These are phyloP conservation scores for Sarcodon sp. DNA, from an alignment of 768 basidiomycete species.

Conservation along the genomic window DNA sequence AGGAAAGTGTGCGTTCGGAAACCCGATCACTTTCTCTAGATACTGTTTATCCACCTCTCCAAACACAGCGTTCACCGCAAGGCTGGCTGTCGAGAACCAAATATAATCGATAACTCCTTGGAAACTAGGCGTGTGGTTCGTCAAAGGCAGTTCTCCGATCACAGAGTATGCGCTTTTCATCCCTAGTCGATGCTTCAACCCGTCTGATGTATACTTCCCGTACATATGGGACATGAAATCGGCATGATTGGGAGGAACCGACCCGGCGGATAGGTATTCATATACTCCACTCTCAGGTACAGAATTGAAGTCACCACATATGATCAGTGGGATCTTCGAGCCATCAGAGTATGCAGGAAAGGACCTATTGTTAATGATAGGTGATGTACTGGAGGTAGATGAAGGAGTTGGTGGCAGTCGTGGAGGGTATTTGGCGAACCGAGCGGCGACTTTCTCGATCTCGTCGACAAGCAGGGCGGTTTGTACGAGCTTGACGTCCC, in stretches of 20 bases:
- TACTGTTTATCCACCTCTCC: constrained; percentile 80
- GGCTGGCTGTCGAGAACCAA: constrained; percentile 70
- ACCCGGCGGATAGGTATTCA: constrained; percentile 75
- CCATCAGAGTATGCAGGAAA: constrained; percentile 72
- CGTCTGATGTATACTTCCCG: constrained; percentile 86
- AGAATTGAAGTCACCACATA: constrained; percentile 97
- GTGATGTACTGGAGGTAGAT: constrained; percentile 13
- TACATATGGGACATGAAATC: constrained; percentile 92
- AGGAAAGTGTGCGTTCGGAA: constrained; percentile 94
- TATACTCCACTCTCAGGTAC: constrained; percentile 78
- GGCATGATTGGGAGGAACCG: constrained; percentile 57
- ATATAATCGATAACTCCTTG: constrained; percentile 86
- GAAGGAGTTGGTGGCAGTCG: constrained; percentile 29
- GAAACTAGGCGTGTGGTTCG: constrained; percentile 86
- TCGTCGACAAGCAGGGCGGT: constrained; percentile 88
- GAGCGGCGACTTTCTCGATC: constrained; percentile 76
- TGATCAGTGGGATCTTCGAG: constrained; percentile 78
- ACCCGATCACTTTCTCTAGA: constrained; percentile 85
- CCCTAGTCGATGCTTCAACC: constrained; percentile 65
- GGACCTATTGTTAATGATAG: constrained; percentile 20
- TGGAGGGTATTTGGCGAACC: constrained; percentile 77
- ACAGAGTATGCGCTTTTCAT: constrained; percentile 78
- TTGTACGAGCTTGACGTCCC: constrained; percentile 97
- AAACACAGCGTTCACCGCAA: constrained; percentile 74
- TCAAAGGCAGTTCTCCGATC: constrained; percentile 53